Conservation (phyloP, 768 basidiomycete genomes). For the Mycena epipterygia region DNA sequence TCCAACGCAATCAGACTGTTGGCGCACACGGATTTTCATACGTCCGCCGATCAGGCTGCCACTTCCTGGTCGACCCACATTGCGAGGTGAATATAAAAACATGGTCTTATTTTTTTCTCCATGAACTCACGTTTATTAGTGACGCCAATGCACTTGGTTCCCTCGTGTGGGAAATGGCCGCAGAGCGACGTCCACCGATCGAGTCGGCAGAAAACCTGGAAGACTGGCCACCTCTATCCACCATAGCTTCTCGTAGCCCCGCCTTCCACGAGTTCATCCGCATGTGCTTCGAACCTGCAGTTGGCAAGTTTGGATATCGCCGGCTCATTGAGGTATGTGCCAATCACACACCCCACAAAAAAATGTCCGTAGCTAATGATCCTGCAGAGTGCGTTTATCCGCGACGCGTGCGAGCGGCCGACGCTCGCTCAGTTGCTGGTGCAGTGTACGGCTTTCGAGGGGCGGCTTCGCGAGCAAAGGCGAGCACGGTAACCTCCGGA, state of each 20-base stretch:
- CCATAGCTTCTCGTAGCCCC: not conserved
- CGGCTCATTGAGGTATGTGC: conserved; percentile 43
- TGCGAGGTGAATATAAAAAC: not conserved
- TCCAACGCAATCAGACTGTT: not conserved
- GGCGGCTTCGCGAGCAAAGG: not conserved
- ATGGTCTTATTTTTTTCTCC: not conserved
- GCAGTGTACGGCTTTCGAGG: conserved; percentile 49
- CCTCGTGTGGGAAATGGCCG: conserved; percentile 66
- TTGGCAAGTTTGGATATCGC: conserved; percentile 43
- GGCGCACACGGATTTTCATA: not conserved
- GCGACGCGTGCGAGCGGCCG: conserved; percentile 56
- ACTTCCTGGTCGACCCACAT: not conserved
- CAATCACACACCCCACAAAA: not conserved
- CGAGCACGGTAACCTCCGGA: conserved; percentile 55
- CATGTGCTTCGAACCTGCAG: conserved; percentile 40
- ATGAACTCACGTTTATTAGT: conserved; percentile 25
- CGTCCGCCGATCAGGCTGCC: not conserved
- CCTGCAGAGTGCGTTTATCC: conserved; percentile 50
- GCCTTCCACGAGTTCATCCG: conserved; percentile 38
- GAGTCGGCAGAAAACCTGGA: not conserved
- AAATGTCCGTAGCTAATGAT: not conserved
- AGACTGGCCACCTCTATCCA: not conserved
- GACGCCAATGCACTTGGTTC: conserved; percentile 66
- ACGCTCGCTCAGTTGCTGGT: conserved; percentile 55
- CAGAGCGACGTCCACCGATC: conserved; percentile 62